These are phyloP conservation scores for Paecilomyces niveus DNA, from an alignment of 2,329 filamentous ascomycete species.

Conservation along the genomic window DNA sequence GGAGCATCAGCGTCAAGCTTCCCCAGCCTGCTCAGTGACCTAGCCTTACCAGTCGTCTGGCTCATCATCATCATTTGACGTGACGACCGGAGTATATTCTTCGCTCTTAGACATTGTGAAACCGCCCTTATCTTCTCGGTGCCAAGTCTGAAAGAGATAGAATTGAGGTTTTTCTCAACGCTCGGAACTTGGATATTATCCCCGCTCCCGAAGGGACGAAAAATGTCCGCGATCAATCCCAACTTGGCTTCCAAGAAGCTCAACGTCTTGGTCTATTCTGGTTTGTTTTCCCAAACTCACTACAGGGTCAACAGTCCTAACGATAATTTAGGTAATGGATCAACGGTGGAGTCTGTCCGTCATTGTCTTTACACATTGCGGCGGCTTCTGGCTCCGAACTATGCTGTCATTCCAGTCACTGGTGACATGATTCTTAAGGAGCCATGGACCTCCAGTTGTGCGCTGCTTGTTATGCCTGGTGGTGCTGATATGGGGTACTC, in stretches of 20 bases:
- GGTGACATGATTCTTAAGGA: constrained; percentile 77
- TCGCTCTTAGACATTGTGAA: constrained; percentile 53
- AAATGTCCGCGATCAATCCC: constrained; percentile 26
- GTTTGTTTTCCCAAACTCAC: constrained; percentile 41
- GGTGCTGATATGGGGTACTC: constrained; percentile 94
- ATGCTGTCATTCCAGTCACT: constrained; percentile 82
- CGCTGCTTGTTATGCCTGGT: constrained; percentile 83
- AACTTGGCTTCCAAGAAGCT: constrained; percentile 60
- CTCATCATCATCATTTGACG: constrained; percentile 66
- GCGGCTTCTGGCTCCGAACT: constrained; percentile 77
- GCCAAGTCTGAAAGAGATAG: background rate
- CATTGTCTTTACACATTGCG: constrained; percentile 85
- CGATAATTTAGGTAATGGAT: constrained; percentile 61
- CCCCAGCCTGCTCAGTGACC: background rate
- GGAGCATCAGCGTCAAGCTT: constrained; percentile 8
- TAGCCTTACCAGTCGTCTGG: constrained; percentile 83
- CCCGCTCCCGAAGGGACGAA: constrained; percentile 2
- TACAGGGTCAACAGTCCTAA: constrained; percentile 22
- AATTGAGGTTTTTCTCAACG: background rate
- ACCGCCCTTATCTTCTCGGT: background rate
- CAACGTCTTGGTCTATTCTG: constrained; percentile 91
- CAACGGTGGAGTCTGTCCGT: constrained; percentile 78
- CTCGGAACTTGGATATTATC: background rate
- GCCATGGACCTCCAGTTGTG: constrained; percentile 82
- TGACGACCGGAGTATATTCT: constrained; percentile 31